Conservation (phyloP, 441 rosid genomes). For the Iberis amara region DNA sequence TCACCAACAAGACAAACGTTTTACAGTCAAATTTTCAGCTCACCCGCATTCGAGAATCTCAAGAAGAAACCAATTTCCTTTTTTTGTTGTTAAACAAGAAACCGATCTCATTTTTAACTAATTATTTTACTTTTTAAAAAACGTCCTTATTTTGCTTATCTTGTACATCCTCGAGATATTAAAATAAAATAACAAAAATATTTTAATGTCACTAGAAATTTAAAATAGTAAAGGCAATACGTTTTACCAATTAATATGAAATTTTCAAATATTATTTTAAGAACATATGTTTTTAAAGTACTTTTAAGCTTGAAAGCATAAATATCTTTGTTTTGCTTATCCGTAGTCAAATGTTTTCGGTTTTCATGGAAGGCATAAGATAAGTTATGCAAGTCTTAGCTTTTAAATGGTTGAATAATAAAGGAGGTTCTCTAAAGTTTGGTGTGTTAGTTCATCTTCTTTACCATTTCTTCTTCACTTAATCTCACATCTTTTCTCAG, state of each 20-base stretch:
- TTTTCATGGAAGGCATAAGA: slow-evolving; percentile 26
- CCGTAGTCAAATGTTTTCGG: slow-evolving; percentile 13
- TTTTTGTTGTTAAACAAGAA: slow-evolving; percentile 1
- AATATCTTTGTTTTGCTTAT: neutral
- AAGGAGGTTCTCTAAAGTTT: slow-evolving; percentile 36
- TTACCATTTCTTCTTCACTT: slow-evolving; percentile 28
- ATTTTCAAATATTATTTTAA: neutral
- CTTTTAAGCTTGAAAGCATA: slow-evolving; percentile 1
- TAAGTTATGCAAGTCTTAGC: slow-evolving; percentile 22
- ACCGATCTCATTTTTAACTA: slow-evolving; percentile 2
- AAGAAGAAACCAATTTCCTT: slow-evolving; percentile 18
- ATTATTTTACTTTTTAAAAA: neutral
- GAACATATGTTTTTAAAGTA: neutral
- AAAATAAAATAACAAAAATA: slow-evolving; percentile 6
- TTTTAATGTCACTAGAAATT: neutral
- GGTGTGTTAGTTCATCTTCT: slow-evolving; percentile 85
- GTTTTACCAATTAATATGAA: neutral
- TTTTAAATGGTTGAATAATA: slow-evolving; percentile 14
- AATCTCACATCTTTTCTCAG: slow-evolving; percentile 27
- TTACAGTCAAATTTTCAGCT: slow-evolving; percentile 31
- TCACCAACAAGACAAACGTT: slow-evolving; percentile 30
- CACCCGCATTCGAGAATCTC: slow-evolving; percentile 24
- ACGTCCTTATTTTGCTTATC: too few relatives aligned
- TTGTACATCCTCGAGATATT: too few relatives aligned
- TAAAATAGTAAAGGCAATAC: neutral